Base-by-base conservation (phyloP, 73 alveolate species). In the Symbiodinium natans region DNA sequence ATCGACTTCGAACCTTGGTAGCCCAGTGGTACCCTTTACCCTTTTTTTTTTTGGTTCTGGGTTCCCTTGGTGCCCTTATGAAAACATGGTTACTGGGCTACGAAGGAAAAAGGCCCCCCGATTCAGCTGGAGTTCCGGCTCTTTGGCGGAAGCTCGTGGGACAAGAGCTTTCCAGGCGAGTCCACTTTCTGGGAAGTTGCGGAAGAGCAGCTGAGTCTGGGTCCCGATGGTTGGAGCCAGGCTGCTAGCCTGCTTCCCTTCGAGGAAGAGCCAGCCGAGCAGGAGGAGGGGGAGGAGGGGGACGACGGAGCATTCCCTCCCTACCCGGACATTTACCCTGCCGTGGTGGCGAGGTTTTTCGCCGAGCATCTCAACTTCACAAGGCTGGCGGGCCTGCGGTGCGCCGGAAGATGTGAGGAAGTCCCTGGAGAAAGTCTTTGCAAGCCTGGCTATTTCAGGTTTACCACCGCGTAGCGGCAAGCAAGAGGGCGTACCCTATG, bases 121-220 rank as follows among this genome's bases (percentile, higher is more conserved):
- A 25, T 63, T 27, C 36, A 63, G 77, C 0, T 63, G 77, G 40
- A 63, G 77, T 63, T 63, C 36, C 9, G 10, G 31, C 25, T 63
- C 77, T 63, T 63, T 27, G 77, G 77, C 0, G 77, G 77, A 8
- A 63, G 77, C 77, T 6, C 40, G 17, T 10, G 13, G 0, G 77
- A 63, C 77, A 63, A 63, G 15, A 63, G 77, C 77, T 63, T 63
- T 63, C 77, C 77, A 25, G 77, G 77, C 31, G 77, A 63, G 77
- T 63, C 39, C 77, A 25, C 15, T 27, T 63, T 63, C 1, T 63
- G 77, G 77, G 40, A 63, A 2, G 15, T 11, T 1, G 77, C 77
- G 77, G 77, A 63, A 63, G 77, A 63, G 77, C 77, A 63, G 77
- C 77, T 63, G 77, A 6, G 34, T 6, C 77, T 63, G 15, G 77